Evolutionary conservation across 148 eudicot species (phyloP).

Genomic region (Amaranthus cruentus): DNA sequence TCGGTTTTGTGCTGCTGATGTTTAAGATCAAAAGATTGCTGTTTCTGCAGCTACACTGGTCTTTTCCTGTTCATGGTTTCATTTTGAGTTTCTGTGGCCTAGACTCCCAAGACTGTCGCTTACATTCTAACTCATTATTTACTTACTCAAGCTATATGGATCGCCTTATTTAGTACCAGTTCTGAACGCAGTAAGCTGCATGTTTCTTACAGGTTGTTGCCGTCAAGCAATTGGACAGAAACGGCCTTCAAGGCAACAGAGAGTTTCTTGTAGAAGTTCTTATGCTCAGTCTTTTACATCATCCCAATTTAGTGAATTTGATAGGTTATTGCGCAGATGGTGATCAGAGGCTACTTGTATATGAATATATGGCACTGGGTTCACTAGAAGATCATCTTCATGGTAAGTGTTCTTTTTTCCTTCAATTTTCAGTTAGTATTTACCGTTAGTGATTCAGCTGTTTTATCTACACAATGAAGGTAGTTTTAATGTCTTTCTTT

Average conservation of each 20-base stretch:
- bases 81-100: no score
- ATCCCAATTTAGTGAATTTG: slow-evolving; percentile 71
- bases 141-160: background rate
- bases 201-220: slow-evolving; percentile 62
- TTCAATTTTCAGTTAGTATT: no score
- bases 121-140: no score
- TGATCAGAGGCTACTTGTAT: slow-evolving; percentile 91
- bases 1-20: no score
- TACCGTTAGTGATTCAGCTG: no score
- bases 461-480: no score
- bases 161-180: slow-evolving; percentile 1
- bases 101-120: no score
- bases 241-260: slow-evolving; percentile 95
- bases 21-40: no score
- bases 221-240: slow-evolving; percentile 88
- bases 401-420: slow-evolving; percentile 38
- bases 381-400: slow-evolving; percentile 93
- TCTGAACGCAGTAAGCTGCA: slow-evolving; percentile 1
- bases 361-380: slow-evolving; percentile 88
- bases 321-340: slow-evolving; percentile 96
- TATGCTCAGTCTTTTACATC: slow-evolving; percentile 94
- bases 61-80: no score
- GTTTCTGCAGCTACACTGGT: no score
- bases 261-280: slow-evolving; percentile 95
- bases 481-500: no score